Base-by-base conservation (phyloP, 2,329 filamentous ascomycete species). In the Fusarium sp. region DNA sequence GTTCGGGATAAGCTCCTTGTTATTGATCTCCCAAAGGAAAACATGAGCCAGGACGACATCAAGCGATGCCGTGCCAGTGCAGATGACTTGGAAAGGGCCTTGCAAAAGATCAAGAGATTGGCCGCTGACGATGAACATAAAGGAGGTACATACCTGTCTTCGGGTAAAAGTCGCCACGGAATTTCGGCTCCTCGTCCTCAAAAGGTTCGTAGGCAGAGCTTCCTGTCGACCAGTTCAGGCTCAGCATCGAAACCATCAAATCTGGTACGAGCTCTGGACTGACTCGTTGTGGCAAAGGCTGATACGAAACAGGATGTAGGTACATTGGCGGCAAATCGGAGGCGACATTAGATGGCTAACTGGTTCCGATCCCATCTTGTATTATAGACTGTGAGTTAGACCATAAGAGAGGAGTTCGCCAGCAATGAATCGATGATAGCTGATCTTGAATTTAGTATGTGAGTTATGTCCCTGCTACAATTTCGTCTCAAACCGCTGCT, bases 1-100 rank as follows among this genome's bases (percentile, higher is more conserved):
- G 68, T 68, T 12, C 56, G 28, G 18, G 47, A 68, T 22, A 54
- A 38, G 17, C 63, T 72, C 11, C 56, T 72, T 6, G 70, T 72
- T 11, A n/a, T 72, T 32, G 28, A 42, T 18, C 18, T 72, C 5
- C 62, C 69, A 0, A 45, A 48, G 5, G 50, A 42, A 17, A 14
- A 6, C 3, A 58, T 67, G 52, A 28, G n/a, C 3, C 28, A 55
- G 28, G 14, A 42, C 6, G 51, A 47, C 5, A 30, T 48, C 22
- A 28, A 36, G 30, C 39, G 30, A 26, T 52, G 56, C 28, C 68
- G 68, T 11, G 68, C 51, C 13, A 58, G 45, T 26, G 70, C 68
- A 2, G 38, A 41, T 8, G 47, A 59, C 7, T 44, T 72, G 18
- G 51, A 61, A 6, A 48, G 5, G 1, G n/a, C 24, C 4, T 15